These are phyloP conservation scores for Pilaira anomala DNA, from an alignment of 192 early-diverging fungal genomes.

Conservation along the genomic window DNA sequence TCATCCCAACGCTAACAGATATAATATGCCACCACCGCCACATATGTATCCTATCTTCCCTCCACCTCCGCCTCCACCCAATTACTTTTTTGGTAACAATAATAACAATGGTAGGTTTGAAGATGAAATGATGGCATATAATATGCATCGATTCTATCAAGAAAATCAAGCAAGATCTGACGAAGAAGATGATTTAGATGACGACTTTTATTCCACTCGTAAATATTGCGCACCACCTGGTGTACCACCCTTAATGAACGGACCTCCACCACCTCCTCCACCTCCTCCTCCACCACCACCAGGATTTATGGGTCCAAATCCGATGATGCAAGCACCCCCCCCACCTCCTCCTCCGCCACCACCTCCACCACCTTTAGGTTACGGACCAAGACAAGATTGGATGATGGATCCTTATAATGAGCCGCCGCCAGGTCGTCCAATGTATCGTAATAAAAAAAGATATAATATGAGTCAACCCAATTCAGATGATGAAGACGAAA, in stretches of 20 bases:
- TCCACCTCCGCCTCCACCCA: neutral
- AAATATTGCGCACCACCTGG: too few species aligned
- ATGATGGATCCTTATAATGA: slow-evolving; percentile 14
- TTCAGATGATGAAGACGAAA: neutral
- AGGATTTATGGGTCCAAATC: neutral
- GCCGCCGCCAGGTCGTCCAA: neutral
- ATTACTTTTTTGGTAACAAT: too few species aligned
- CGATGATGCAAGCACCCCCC: slow-evolving; percentile 1
- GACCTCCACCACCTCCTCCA: neutral
- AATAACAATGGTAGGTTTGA: too few species aligned
- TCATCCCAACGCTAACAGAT: neutral
- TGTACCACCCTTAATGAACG: neutral
- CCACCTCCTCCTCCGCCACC: neutral
- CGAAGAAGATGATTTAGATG: too few species aligned
- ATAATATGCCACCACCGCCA: neutral
- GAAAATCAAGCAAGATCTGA: too few species aligned
- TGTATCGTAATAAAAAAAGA: too few species aligned
- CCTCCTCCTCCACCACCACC: neutral
- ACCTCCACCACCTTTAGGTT: neutral
- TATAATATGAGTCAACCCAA: too few species aligned
- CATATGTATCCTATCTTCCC: neutral
- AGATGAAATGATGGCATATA: too few species aligned
- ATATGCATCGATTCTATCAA: too few species aligned
- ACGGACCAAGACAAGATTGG: neutral
- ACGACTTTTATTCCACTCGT: too few species aligned